Evolutionary conservation across 2,329 filamentous ascomycete genomes (phyloP).

Genomic region (Eutypella sp.): DNA sequence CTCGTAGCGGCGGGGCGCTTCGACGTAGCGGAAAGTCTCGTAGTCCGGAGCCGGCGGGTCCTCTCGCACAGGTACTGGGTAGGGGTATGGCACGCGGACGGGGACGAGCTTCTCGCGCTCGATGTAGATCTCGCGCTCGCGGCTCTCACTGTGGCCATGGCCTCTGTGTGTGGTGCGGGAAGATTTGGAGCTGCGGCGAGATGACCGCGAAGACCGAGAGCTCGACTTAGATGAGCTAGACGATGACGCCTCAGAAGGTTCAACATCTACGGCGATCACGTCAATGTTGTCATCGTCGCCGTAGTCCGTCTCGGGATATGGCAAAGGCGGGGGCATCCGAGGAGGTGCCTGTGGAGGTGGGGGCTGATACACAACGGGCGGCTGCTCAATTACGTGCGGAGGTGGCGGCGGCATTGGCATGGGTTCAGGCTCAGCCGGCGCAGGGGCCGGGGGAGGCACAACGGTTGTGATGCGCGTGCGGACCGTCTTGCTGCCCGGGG

Average conservation of each 20-base stretch:
- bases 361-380: conserved; percentile 17
- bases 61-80: conserved; percentile 37
- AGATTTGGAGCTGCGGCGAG: conserved; percentile 16
- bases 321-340: conserved; percentile 10
- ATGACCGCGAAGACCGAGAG: conserved; percentile 17
- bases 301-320: conserved; percentile 4
- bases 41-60: conserved; percentile 30
- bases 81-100: conserved; percentile 37
- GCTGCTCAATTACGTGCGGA: conserved; percentile 12
- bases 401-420: conserved; percentile 14
- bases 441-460: conserved; percentile 26
- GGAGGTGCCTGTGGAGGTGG: conserved; percentile 20
- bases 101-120: conserved; percentile 47
- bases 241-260: conserved; percentile 32
- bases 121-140: conserved; percentile 44
- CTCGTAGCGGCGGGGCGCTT: conserved; percentile 39
- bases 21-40: conserved; percentile 50
- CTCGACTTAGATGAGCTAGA: conserved; percentile 17
- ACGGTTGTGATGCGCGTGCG: conserved; percentile 34
- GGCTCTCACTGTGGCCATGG: conserved; percentile 16
- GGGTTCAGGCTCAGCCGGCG: conserved; percentile 17
- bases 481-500: conserved; percentile 29
- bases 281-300: conserved; percentile 27
- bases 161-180: conserved; percentile 22
- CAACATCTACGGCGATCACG: conserved; percentile 39